Percentiles rank a stretch among this genome's conserved stretches.
Conservation (phyloP, 2,329 filamentous ascomycete species). For the Saccharata proteae region DNA sequence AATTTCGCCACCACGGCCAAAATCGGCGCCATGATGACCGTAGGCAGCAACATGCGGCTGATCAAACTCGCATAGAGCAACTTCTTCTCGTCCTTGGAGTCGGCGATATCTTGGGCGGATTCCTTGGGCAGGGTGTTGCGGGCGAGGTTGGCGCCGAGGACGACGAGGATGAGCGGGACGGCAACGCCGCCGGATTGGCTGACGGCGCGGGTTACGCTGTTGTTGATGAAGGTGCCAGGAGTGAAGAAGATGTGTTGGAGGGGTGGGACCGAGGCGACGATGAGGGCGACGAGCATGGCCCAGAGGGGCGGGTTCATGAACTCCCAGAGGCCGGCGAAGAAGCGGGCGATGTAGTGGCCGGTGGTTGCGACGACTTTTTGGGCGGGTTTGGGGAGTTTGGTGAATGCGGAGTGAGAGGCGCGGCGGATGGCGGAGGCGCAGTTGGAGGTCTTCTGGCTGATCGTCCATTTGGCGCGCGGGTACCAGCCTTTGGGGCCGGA, state of each 20-base stretch:
- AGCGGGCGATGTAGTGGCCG: constrained; percentile 33
- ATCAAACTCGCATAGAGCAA: constrained; percentile 77
- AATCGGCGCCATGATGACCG: constrained; percentile 81
- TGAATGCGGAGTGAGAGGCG: constrained; percentile 29
- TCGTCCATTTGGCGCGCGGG: constrained; percentile 16
- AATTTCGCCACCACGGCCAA: constrained; percentile 81
- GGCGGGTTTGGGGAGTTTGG: constrained; percentile 38
- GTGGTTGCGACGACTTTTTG: constrained; percentile 38
- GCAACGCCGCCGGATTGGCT: constrained; percentile 79
- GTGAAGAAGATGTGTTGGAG: constrained; percentile 81
- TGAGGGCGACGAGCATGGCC: constrained; percentile 87
- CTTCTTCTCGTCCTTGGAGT: constrained; percentile 55
- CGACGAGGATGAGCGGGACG: constrained; percentile 88
- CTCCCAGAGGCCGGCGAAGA: constrained; percentile 62
- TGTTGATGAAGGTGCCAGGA: constrained; percentile 79
- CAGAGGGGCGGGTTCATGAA: constrained; percentile 98
- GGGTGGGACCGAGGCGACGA: constrained; percentile 75
- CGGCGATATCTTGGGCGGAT: constrained; percentile 54
- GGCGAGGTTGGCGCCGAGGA: constrained; percentile 87
- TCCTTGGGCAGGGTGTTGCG: constrained; percentile 72
- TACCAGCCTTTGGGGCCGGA: constrained; percentile 22
- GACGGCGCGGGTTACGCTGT: constrained; percentile 83
- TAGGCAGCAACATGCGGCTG: constrained; percentile 85
- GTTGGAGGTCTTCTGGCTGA: constrained; percentile 3
- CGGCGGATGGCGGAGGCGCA: constrained; percentile 19